A percentile compares a stretch with the other conserved stretches of the same genome.
These are phyloP conservation scores for Penstemon eatonii DNA, from an alignment of 257 asterid species.

Conservation along the genomic window DNA sequence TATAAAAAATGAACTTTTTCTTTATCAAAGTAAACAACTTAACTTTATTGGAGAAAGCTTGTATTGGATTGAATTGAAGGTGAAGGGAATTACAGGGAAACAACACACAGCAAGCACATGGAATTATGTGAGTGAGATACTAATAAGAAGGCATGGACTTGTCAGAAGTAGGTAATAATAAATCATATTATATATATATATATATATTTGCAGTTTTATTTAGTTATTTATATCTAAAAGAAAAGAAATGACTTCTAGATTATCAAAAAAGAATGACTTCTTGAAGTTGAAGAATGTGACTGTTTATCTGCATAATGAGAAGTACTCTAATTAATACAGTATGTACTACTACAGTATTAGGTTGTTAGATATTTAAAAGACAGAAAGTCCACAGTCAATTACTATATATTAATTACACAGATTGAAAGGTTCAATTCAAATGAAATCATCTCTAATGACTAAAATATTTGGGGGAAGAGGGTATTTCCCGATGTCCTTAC, in stretches of 20 bases:
- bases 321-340: not conserved
- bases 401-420: not conserved
- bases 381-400: not conserved
- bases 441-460: too few relatives aligned
- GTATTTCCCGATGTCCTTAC: too few relatives aligned
- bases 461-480: too few relatives aligned
- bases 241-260: too few relatives aligned
- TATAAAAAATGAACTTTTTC: conserved; percentile 5
- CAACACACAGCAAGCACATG: conserved; percentile 32
- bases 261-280: conserved; percentile 7
- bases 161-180: conserved; percentile 44
- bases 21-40: conserved; percentile 2
- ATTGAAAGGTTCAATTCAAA: too few relatives aligned
- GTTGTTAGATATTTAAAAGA: not conserved
- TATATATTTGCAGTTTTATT: not conserved
- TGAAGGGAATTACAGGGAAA: conserved; percentile 26
- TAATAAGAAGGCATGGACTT: conserved; percentile 41
- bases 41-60: conserved; percentile 5
- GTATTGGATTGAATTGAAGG: conserved; percentile 20
- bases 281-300: conserved; percentile 38
- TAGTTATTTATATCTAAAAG: not conserved
- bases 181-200: not conserved
- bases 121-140: conserved; percentile 27
- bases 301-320: conserved; percentile 25
- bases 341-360: not conserved